Evolutionary conservation across 1,284 basidiomycete species (phyloP).

Genomic region (Marasmius fiardii): DNA sequence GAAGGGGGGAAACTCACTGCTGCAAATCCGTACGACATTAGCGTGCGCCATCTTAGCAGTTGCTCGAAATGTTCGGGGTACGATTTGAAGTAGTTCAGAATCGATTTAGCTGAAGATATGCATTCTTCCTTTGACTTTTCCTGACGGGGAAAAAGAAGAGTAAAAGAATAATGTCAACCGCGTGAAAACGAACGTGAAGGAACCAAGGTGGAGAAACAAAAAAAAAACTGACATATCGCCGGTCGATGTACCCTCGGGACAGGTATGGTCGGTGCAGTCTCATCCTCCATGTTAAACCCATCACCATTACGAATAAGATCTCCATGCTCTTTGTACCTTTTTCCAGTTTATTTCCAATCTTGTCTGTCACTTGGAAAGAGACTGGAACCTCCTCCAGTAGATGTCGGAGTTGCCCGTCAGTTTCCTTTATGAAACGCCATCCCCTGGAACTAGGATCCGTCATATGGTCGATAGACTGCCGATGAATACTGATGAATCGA

Average conservation of each 20-base stretch:
- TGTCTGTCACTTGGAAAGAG: background rate
- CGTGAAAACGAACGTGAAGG: too few species aligned
- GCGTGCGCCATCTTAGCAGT: background rate
- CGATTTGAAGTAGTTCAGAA: background rate
- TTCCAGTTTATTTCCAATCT: background rate
- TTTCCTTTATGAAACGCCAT: background rate
- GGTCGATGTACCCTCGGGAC: background rate
- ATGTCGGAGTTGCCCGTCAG: background rate
- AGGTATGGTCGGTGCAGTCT: constrained; percentile 5
- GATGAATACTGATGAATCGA: background rate
- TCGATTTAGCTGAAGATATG: background rate
- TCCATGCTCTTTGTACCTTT: background rate
- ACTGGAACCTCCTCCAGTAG: background rate
- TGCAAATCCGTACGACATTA: background rate
- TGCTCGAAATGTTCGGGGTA: background rate
- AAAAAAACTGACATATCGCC: background rate
- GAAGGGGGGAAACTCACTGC: background rate
- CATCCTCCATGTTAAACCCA: constrained; percentile 13
- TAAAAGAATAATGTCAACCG: background rate
- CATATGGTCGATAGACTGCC: background rate
- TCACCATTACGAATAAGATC: background rate
- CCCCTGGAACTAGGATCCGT: background rate
- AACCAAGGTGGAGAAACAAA: too few species aligned
- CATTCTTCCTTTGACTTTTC: background rate
- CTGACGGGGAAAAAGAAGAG: background rate